phyloP scores from a whole-genome alignment of 106 monocot species.

The Apostasia shenzhenica region DNA sequence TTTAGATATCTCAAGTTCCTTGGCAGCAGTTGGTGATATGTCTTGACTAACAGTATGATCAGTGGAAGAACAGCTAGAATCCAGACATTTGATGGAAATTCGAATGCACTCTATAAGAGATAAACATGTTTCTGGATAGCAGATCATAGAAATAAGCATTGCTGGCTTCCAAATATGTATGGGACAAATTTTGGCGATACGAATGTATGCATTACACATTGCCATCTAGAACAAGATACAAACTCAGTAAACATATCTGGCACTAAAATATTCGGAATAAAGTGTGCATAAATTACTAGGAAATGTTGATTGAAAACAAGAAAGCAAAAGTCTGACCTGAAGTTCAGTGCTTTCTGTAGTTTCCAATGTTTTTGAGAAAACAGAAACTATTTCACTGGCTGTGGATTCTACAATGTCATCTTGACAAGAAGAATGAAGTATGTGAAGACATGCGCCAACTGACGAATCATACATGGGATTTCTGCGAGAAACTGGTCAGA shows the following conservation, averaged over 20 bases:
- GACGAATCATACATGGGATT: constrained; percentile 68
- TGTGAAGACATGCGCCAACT: constrained; percentile 77
- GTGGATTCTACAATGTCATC: constrained; percentile 68
- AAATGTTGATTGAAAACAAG: background rate
- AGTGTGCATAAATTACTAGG: background rate
- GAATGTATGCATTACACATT: constrained; percentile 74
- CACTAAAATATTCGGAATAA: background rate
- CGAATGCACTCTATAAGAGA: constrained; percentile 66
- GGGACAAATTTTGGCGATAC: constrained; percentile 66
- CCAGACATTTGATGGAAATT: constrained; percentile 39
- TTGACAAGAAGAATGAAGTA: constrained; percentile 58
- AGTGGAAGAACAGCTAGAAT: constrained; percentile 22
- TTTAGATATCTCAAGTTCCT: constrained; percentile 20
- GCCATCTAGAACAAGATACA: constrained; percentile 46
- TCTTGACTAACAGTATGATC: constrained; percentile 9
- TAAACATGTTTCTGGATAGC: constrained; percentile 49
- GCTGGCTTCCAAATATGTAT: constrained; percentile 68
- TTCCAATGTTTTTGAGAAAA: constrained; percentile 48
- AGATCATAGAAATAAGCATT: constrained; percentile 49
- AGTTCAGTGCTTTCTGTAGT: constrained; percentile 71
- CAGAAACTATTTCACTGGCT: constrained; percentile 56
- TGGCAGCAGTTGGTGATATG: constrained; percentile 10
- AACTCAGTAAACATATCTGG: constrained; percentile 5
- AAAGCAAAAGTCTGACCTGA: constrained; percentile 41
- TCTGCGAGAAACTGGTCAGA: constrained; percentile 38